Conservation (phyloP, 257 asterid genomes). For the Petrea volubilis region DNA sequence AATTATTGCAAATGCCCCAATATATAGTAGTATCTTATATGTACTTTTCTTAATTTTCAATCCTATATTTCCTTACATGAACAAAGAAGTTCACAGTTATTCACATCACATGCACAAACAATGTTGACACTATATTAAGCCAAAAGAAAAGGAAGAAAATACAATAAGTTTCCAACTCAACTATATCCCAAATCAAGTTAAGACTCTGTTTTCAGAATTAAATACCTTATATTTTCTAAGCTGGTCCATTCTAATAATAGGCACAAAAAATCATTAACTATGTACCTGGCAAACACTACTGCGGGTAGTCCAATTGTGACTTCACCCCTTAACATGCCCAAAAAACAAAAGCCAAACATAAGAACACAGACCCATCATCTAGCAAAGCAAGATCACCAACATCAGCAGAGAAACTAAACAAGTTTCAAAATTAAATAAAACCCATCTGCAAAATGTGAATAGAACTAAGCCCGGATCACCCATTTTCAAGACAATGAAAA, state of each 20-base stretch:
- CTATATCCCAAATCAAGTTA: conserved; percentile 1
- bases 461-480: conserved; percentile 45
- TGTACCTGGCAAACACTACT: conserved; percentile 94
- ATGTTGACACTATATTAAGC: conserved; percentile 1
- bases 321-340: conserved; percentile 61
- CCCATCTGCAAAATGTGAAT: conserved; percentile 28
- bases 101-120: too few relatives aligned
- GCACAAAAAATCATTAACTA: conserved; percentile 6
- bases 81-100: neutral
- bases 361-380: conserved; percentile 12
- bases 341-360: neutral
- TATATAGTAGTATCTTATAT: too few relatives aligned
- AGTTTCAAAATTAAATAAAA: conserved; percentile 18
- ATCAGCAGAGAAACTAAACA: conserved; percentile 15
- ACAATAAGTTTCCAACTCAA: neutral
- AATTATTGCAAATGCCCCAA: too few relatives aligned
- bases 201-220: neutral
- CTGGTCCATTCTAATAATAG: too few relatives aligned
- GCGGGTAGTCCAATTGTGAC: conserved; percentile 91
- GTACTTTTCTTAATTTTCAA: too few relatives aligned
- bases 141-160: neutral
- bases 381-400: conserved; percentile 22
- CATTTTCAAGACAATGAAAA: conserved; percentile 34
- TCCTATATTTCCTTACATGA: too few relatives aligned
- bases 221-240: too few relatives aligned